Base-by-base conservation (phyloP, 108 stramenopile species). In the Nitzschia sp. region DNA sequence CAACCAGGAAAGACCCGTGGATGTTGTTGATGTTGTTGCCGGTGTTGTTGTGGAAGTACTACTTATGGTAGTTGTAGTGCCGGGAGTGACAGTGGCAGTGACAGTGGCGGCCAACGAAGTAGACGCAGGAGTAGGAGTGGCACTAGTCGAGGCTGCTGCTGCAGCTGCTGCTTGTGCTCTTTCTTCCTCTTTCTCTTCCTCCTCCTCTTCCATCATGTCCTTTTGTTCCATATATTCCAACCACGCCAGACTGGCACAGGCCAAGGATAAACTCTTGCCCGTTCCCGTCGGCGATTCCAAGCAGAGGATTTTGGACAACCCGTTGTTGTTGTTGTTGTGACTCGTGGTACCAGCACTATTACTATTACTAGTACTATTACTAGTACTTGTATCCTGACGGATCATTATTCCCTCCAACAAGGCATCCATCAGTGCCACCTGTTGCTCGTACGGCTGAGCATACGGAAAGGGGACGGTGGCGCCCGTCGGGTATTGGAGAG, bases 251-350 rank as follows among this genome's bases (percentile, higher is more conserved):
- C 88, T 72, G 17, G 90, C 80, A 67, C 89, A 91, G 5, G 90
- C 92, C 73, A 94, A 66, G 17, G 83, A 85, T 17, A 94, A 54
- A 22, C 79, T 80, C 45, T 94, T 94, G 1, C 92, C 92, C 1
- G 92, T 94, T 21, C 92, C 92, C 9, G 92, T 94, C 1, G 92
- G 92, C 33, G 85, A 86, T 78, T 94, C 92, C 36, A 94, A 60
- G 71, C 88, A 78, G 31, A 89, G 63, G 1, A 94, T 76, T 11
- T 62, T 54, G 16, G 78, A 21, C n/a, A n/a, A n/a, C n/a, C n/a
- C n/a, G n/a, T n/a, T n/a, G n/a, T n/a, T n/a, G n/a, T n/a, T 26
- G 61, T 56, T 36, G 13, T 69, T 60, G n/a, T 45, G 32, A 9
- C 0, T 60, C 21, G 16, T 1, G 26, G 25, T 15, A 9, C 36